A percentile compares a stretch with the other conserved stretches of the same genome.
These are phyloP conservation scores for Leptoxyphium fumago DNA, from an alignment of 2,329 filamentous ascomycete species.

Conservation along the genomic window DNA sequence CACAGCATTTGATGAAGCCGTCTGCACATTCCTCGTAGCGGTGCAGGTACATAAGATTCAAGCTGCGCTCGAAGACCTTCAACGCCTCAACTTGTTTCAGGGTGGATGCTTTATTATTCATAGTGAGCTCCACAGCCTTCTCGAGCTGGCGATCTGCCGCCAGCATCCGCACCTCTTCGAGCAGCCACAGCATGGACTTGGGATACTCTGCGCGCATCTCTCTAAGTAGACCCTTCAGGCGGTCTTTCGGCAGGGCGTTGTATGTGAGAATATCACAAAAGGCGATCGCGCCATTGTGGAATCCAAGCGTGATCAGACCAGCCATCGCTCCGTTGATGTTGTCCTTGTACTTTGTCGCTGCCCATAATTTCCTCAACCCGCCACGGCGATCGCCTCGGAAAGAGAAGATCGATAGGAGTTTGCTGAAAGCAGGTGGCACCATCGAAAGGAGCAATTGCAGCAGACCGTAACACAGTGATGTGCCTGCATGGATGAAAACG, in stretches of 20 bases:
- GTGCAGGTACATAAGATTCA: conserved; percentile 67
- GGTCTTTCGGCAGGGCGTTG: conserved; percentile 51
- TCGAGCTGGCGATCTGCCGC: conserved; percentile 52
- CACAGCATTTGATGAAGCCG: conserved; percentile 54
- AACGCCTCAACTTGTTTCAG: conserved; percentile 83
- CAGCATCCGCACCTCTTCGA: conserved; percentile 73
- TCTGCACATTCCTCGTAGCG: conserved; percentile 60
- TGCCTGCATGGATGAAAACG: conserved; percentile 75
- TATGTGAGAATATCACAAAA: conserved; percentile 75
- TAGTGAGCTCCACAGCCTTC: conserved; percentile 49
- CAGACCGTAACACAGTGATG: conserved; percentile 79
- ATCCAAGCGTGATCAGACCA: conserved; percentile 64
- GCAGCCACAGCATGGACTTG: conserved; percentile 66
- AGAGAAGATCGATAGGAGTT: conserved; percentile 72
- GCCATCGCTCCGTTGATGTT: conserved; percentile 91
- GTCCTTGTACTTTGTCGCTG: conserved; percentile 58
- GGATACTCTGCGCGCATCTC: conserved; percentile 69
- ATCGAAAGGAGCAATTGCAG: conserved; percentile 79
- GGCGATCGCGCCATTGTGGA: conserved; percentile 76
- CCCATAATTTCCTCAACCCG: conserved; percentile 79
- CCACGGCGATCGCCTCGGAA: conserved; percentile 78
- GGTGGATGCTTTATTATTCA: conserved; percentile 32
- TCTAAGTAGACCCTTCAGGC: conserved; percentile 51
- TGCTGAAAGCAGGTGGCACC: conserved; percentile 80
- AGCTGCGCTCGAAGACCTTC: conserved; percentile 67